Evolutionary conservation across 345 rosid genomes (phyloP), one percentile per base, ranked within the genome.

Genomic region (Combretum micranthum): DNA sequence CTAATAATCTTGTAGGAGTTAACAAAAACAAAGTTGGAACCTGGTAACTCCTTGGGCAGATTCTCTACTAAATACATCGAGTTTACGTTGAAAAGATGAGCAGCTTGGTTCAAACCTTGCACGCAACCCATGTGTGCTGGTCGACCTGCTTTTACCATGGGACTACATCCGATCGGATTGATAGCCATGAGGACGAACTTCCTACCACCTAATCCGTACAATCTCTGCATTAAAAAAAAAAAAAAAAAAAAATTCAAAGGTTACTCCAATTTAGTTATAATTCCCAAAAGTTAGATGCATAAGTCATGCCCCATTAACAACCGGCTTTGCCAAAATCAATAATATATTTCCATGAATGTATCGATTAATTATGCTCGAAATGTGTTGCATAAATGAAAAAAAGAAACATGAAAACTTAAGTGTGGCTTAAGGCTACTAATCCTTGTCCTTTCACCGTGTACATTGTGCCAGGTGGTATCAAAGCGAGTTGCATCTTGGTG

Each of bases 101-200:
- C 84, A 0, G 79, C 91, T 13, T 4, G 44, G 75, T 85, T 82
- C 53, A 76, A 48, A 12, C 48, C 55, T 9, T 68, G 47, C 17
- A 60, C 5, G 74, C 84, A 78, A 2, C 70, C 62, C 14, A 42
- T 6, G 0, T 20, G 12, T 4, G 0, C 1, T 11, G 59, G 58
- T 42, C 20, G 42, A 22, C 18, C 56, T 0, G 68, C 64, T 50
- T 19, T 66, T 2, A 62, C 73, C 71, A 59, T 39, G 0, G 87
- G 87, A 20, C 53, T 61, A 62, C 89, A 80, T 18, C 89, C 85
- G 0, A 78, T 32, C 25, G 86, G 86, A 52, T 83, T 63, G 3
- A 84, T 47, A 15, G 85, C 64, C 66, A 80, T 70, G 53, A 84
- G 25, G 56, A 70, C 87, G 49, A 84, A 84, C 53, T 85, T 85